phyloP scores from a whole-genome alignment of 192 early-diverging fungal genomes.

The Coemansia sp. region DNA sequence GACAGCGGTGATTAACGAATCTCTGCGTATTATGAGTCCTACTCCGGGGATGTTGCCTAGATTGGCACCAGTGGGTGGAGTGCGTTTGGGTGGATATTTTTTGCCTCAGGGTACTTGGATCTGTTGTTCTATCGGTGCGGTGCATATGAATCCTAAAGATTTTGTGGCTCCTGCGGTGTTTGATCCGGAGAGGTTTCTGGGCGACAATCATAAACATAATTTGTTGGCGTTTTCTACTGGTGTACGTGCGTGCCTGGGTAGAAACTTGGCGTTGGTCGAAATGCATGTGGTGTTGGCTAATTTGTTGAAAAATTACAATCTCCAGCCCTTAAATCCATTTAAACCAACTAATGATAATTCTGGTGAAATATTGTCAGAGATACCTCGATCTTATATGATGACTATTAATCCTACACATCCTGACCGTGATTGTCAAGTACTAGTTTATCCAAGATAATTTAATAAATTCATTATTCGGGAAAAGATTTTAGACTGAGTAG shows the following conservation, averaged over 20 bases:
- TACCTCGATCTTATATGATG: slow-evolving; percentile 37
- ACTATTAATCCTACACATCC: slow-evolving; percentile 37
- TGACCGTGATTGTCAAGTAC: slow-evolving; percentile 43
- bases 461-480: neutral
- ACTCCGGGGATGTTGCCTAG: slow-evolving; percentile 43
- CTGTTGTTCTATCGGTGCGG: slow-evolving; percentile 28
- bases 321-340: slow-evolving; percentile 6
- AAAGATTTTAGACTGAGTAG: slow-evolving; percentile 1
- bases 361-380: slow-evolving; percentile 13
- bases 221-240: slow-evolving; percentile 55
- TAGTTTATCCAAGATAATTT: slow-evolving; percentile 11
- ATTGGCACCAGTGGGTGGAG: slow-evolving; percentile 30
- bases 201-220: slow-evolving; percentile 4
- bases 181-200: slow-evolving; percentile 52
- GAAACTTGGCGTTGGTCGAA: slow-evolving; percentile 55
- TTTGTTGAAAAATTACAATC: slow-evolving; percentile 38
- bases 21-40: slow-evolving; percentile 42
- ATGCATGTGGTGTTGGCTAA: slow-evolving; percentile 52
- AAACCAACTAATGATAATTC: neutral
- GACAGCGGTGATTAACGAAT: slow-evolving; percentile 48
- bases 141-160: slow-evolving; percentile 33
- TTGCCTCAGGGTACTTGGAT: slow-evolving; percentile 51
- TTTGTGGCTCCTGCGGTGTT: slow-evolving; percentile 23
- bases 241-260: slow-evolving; percentile 55
- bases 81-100: slow-evolving; percentile 35